Evolutionary conservation across 768 basidiomycete genomes (phyloP).

Genomic region (Termitomyces sp.): DNA sequence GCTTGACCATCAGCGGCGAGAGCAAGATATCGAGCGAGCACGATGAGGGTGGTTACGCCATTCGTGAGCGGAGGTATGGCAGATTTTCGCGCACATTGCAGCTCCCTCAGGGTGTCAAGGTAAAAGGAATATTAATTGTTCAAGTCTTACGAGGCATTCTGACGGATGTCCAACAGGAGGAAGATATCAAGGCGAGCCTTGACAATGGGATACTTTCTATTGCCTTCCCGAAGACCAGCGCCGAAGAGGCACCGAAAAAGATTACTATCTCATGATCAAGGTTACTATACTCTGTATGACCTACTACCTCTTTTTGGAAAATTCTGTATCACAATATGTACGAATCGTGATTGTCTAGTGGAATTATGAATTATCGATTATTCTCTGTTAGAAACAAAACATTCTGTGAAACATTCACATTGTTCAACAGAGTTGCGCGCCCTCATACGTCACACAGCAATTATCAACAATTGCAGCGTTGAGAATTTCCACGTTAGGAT

Average conservation of each 20-base stretch:
- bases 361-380: no score
- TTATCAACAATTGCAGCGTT: no score
- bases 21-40: constrained; percentile 21
- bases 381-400: no score
- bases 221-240: constrained; percentile 37
- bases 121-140: constrained; percentile 2
- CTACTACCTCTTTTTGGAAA: no score
- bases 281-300: no score
- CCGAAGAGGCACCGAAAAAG: constrained; percentile 37
- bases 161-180: constrained; percentile 20
- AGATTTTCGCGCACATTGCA: constrained; percentile 41
- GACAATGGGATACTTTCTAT: constrained; percentile 41
- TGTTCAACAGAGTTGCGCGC: no score
- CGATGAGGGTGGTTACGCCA: constrained; percentile 29
- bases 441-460: no score
- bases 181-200: constrained; percentile 41
- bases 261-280: constrained; percentile 27
- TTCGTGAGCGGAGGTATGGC: constrained; percentile 42
- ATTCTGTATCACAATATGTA: no score
- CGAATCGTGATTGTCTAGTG: no score
- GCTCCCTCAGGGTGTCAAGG: constrained; percentile 44
- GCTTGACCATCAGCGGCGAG: constrained; percentile 43
- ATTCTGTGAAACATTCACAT: no score
- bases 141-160: background rate
- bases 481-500: no score